Percentiles rank a stretch among this genome's conserved stretches.
These are phyloP conservation scores for Hortaea sp. DNA, from an alignment of 2,329 filamentous ascomycete species.

Conservation along the genomic window DNA sequence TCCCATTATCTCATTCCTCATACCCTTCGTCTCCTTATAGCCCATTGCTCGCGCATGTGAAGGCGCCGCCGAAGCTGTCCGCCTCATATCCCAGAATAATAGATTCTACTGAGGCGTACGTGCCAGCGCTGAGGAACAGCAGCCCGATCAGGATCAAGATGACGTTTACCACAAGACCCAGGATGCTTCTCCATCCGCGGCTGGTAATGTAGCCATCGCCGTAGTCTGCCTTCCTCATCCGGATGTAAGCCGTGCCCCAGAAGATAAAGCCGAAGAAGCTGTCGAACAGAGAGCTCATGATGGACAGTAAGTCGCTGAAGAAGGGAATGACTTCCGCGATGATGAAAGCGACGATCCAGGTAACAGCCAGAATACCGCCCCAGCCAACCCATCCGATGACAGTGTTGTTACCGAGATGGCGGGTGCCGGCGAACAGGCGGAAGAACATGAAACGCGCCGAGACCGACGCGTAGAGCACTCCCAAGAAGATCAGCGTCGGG, in stretches of 20 bases:
- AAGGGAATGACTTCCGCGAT: slow-evolving; percentile 91
- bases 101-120: slow-evolving; percentile 62
- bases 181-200: slow-evolving; percentile 42
- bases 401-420: slow-evolving; percentile 73
- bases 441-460: slow-evolving; percentile 88
- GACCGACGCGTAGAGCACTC: slow-evolving; percentile 82
- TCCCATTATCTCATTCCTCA: not conserved
- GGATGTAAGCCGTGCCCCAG: slow-evolving; percentile 73
- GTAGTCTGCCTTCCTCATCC: slow-evolving; percentile 60
- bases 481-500: slow-evolving; percentile 84
- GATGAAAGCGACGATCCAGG: slow-evolving; percentile 84
- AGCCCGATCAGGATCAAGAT: slow-evolving; percentile 63
- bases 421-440: slow-evolving; percentile 69
- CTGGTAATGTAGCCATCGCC: slow-evolving; percentile 43
- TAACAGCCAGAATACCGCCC: slow-evolving; percentile 60
- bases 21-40: slow-evolving; percentile 6
- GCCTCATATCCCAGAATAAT: slow-evolving; percentile 63
- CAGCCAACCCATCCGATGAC: slow-evolving; percentile 70
- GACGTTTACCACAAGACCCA: slow-evolving; percentile 58
- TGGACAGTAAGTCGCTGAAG: slow-evolving; percentile 65
- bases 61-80: slow-evolving; percentile 58
- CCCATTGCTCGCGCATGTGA: slow-evolving; percentile 62
- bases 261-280: slow-evolving; percentile 95
- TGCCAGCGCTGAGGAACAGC: slow-evolving; percentile 74
- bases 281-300: slow-evolving; percentile 84